A percentile compares a stretch with the other conserved stretches of the same genome.
phyloP scores from a whole-genome alignment of 2,329 filamentous ascomycete genomes.

The Corynespora cassiicola region DNA sequence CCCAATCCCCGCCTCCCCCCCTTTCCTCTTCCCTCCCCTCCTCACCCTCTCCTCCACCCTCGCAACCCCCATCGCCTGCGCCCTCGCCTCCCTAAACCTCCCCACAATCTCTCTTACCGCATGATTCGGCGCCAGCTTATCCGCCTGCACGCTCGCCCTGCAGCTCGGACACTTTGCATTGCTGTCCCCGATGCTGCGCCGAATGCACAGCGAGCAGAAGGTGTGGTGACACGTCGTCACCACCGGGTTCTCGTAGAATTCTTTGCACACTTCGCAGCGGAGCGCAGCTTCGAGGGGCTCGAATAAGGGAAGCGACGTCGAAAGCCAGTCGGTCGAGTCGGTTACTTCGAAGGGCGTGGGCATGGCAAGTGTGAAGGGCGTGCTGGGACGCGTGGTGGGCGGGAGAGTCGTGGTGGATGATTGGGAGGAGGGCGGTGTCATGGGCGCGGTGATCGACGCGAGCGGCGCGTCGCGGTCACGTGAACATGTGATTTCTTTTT shows the following conservation, averaged over 20 bases:
- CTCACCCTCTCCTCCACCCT: constrained; percentile 42
- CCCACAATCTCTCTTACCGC: constrained; percentile 84
- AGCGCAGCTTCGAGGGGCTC: constrained; percentile 80
- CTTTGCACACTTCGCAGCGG: constrained; percentile 97
- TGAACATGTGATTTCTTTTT: no score
- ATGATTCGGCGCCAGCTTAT: constrained; percentile 84
- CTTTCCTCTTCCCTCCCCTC: constrained; percentile 55
- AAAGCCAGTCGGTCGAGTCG: constrained; percentile 86
- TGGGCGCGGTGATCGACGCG: constrained; percentile 11
- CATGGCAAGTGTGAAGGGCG: constrained; percentile 24
- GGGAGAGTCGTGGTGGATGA: constrained; percentile 3
- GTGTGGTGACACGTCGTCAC: constrained; percentile 94
- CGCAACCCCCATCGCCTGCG: constrained; percentile 70
- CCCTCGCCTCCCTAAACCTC: constrained; percentile 72
- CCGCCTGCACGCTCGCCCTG: constrained; percentile 77
- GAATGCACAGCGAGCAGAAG: constrained; percentile 95
- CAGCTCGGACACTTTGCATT: constrained; percentile 92
- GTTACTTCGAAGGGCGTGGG: constrained; percentile 56
- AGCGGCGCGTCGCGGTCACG: constrained; percentile 24
- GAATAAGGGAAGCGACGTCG: constrained; percentile 71
- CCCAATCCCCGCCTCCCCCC: constrained; percentile 54
- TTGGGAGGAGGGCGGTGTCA: constrained; percentile 14
- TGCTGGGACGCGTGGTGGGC: not conserved
- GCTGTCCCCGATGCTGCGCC: constrained; percentile 77
- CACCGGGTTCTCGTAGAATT: constrained; percentile 94